Percentiles rank a stretch among this genome's conserved stretches.
phyloP scores from a whole-genome alignment of 768 basidiomycete genomes.

The Hericium alpestre region DNA sequence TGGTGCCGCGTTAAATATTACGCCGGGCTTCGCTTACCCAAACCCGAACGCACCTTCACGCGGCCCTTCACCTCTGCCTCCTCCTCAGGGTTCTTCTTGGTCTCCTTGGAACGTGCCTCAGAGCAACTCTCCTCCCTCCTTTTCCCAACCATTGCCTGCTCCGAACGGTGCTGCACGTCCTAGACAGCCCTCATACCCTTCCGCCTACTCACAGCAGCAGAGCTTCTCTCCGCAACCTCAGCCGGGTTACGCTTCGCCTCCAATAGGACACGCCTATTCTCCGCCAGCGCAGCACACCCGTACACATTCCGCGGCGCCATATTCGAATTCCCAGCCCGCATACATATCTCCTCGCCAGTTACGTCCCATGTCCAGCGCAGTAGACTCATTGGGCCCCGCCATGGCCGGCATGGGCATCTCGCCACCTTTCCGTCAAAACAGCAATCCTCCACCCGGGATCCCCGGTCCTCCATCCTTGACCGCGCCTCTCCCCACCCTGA shows the following conservation, averaged over 20 bases:
- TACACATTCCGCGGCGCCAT: neutral
- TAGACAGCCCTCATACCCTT: conserved; percentile 2
- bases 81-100: conserved; percentile 16
- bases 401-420: conserved; percentile 14
- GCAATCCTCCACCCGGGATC: conserved; percentile 12
- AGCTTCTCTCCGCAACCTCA: neutral
- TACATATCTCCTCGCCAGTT: neutral
- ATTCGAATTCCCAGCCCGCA: neutral
- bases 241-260: neutral
- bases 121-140: conserved; percentile 16
- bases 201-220: neutral
- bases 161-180: conserved; percentile 14
- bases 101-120: conserved; percentile 19
- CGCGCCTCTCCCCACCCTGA: conserved; percentile 55
- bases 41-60: conserved; percentile 5
- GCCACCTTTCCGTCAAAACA: conserved; percentile 13
- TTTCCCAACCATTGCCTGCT: conserved; percentile 16
- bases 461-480: conserved; percentile 42
- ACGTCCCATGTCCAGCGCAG: neutral
- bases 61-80: conserved; percentile 12
- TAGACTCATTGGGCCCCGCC: neutral
- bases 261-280: neutral
- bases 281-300: neutral
- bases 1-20: conserved; percentile 11
- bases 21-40: conserved; percentile 12